Evolutionary conservation across 345 rosid genomes (phyloP).

Genomic region (Salix arbutifolia): DNA sequence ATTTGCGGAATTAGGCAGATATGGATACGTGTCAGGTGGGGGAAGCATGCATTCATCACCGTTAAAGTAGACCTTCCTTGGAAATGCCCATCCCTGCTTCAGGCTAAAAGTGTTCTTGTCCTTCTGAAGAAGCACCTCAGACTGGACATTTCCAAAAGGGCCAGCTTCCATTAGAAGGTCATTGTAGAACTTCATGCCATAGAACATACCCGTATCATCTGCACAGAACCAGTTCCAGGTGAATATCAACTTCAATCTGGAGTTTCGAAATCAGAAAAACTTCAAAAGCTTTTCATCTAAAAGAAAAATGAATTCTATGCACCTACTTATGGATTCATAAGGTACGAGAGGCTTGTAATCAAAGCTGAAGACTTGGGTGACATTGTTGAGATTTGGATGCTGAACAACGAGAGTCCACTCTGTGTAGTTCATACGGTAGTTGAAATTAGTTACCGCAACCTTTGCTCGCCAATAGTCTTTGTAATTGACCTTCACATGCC

Average conservation of each 20-base stretch:
- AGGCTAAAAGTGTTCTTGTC: conserved; percentile 68
- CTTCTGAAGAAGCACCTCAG: conserved; percentile 78
- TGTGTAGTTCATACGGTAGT: conserved; percentile 55
- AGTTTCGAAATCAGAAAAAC: not conserved
- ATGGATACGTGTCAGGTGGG: conserved; percentile 81
- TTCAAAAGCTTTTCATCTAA: not conserved
- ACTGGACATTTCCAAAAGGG: conserved; percentile 76
- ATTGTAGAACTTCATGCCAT: conserved; percentile 70
- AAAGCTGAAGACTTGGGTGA: conserved; percentile 62
- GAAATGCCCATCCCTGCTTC: conserved; percentile 95
- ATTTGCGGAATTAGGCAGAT: conserved; percentile 61
- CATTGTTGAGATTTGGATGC: conserved; percentile 58
- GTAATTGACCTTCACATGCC: conserved; percentile 63
- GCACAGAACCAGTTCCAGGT: conserved; percentile 22
- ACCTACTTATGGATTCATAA: conserved; percentile 49
- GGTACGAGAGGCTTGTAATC: conserved; percentile 54
- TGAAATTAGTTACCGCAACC: conserved; percentile 57
- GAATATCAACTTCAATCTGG: not conserved
- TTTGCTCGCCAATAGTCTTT: conserved; percentile 59
- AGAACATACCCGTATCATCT: conserved; percentile 94
- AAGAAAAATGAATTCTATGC: conserved; percentile 1
- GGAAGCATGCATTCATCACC: conserved; percentile 93
- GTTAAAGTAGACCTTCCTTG: conserved; percentile 80
- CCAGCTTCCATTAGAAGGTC: conserved; percentile 96
- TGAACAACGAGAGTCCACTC: conserved; percentile 61